Base-by-base conservation (phyloP, 768 basidiomycete genomes). In the Inosperma sp. region DNA sequence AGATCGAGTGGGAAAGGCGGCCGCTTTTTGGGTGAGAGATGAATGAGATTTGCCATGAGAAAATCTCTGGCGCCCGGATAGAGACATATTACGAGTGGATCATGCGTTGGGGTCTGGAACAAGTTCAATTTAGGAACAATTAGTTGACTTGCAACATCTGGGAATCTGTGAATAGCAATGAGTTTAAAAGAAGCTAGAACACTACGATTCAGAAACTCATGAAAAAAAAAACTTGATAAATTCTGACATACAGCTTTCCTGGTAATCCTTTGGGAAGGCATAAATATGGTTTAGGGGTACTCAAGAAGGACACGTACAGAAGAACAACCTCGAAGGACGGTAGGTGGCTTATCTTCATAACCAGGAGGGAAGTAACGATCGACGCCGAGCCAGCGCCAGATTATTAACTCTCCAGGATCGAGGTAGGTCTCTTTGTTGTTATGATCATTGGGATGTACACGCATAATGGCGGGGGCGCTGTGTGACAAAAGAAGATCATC, bases 321-420 rank as follows among this genome's bases (percentile, higher is more conserved):
- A 41, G 78, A 74, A 53, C 80, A 81, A 16, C 83, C 83, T 53
- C 80, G 70, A 21, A 34, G 37, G 14, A 44, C 63, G 30, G 62
- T 68, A 37, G 59, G 70, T 46, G 34, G 61, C 25, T 51, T 56
- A 51, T 59, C 66, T 52, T 56, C 69, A 42, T 58, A 55, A n/a
- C 55, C 61, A 1, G 74, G 70, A 2, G 82, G 82, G 57, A 86
- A 84, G 63, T 82, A 88, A 12, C 86, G 75, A 54, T 81, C 66
- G 17, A 83, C 66, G 5, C 78, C 76, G 25, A 88, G 68, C 87
- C 87, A 89, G 27, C 73, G 75, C 83, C 86, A 86, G 13, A 87
- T 63, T 1, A 72, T 70, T 6, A 86, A 51, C 47, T 77, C 75
- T 34, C 83, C 84, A 17, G 76, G 67, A 53, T 72, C 76, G 10